Percentiles rank a stretch among this genome's conserved stretches.
Evolutionary conservation across 2,329 filamentous ascomycete genomes (phyloP).

Genomic region (Ceratocystis diversiconidia): DNA sequence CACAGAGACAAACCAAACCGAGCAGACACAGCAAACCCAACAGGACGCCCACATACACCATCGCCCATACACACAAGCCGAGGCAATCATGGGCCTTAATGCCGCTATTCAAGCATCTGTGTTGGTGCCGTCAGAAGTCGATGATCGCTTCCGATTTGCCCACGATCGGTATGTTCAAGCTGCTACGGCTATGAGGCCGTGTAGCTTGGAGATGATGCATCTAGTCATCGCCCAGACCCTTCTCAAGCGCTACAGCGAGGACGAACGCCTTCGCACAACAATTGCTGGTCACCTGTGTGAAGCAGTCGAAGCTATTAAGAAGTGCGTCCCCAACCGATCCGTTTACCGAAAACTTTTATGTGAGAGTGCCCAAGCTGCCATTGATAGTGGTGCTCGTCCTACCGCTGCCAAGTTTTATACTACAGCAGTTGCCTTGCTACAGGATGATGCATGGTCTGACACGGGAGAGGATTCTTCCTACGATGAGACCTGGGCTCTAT

Average conservation of each 20-base stretch:
- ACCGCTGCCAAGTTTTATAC: slow-evolving; percentile 74
- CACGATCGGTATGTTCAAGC: slow-evolving; percentile 80
- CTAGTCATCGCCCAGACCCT: slow-evolving; percentile 75
- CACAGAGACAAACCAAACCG: background rate
- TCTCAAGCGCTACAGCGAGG: slow-evolving; percentile 52
- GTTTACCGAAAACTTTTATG: slow-evolving; percentile 63
- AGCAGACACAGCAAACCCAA: slow-evolving; percentile 20
- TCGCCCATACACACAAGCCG: slow-evolving; percentile 42
- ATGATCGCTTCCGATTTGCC: slow-evolving; percentile 75
- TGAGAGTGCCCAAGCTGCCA: slow-evolving; percentile 62
- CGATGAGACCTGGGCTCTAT: slow-evolving; percentile 68
- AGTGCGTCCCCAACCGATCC: slow-evolving; percentile 43
- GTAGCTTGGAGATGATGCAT: slow-evolving; percentile 66
- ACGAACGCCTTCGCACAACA: slow-evolving; percentile 52
- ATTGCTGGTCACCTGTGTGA: slow-evolving; percentile 72
- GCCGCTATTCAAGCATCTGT: slow-evolving; percentile 67
- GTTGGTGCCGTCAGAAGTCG: slow-evolving; percentile 65
- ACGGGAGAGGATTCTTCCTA: slow-evolving; percentile 54
- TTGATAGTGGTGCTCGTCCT: slow-evolving; percentile 67
- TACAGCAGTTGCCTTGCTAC: slow-evolving; percentile 63
- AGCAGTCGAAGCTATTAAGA: slow-evolving; percentile 59
- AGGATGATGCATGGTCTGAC: slow-evolving; percentile 64
- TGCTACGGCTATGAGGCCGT: slow-evolving; percentile 53
- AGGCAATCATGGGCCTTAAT: slow-evolving; percentile 67
- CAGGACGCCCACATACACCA: slow-evolving; percentile 23